Base-by-base conservation (phyloP, 495 filamentous ascomycete species). In the Clohesyomyces aquaticus region DNA sequence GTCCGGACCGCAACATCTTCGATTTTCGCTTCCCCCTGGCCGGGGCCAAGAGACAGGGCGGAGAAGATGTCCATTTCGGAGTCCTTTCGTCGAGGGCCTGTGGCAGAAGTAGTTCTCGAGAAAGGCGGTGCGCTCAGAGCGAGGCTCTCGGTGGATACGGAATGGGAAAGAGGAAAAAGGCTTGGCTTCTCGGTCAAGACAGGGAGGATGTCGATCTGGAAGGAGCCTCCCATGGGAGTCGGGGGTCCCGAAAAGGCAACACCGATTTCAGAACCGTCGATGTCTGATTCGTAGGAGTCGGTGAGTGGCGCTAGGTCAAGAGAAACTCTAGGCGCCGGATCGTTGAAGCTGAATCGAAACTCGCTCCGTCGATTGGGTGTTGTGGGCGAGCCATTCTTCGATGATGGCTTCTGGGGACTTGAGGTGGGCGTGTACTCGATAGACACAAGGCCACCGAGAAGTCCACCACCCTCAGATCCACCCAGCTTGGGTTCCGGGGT, bases 341-440 rank as follows among this genome's bases (percentile, higher is more conserved):
- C 47, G 18, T 55, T 42, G 50, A 65, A 65, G 49, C 55, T 65
- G 18, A 65, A 65, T 25, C 55, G 55, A 22, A 65, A 65, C 23
- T 65, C 63, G 47, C 26, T 29, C 38, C 41, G 38, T 4, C 25
- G 55, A 27, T 18, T 51, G 52, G 63, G 47, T 25, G 55, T 60
- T 6, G 29, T 55, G 23, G 32, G 12, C 21, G 55, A 29, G 18
- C 22, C 18, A 8, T 18, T 52, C 26, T 27, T 29, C 25, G 49
- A 23, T 19, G 47, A 49, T 14, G 48, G 41, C 12, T 18, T 53
- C 19, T 53, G 42, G 6, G 38, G 3, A 26, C 21, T 54, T 1
- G 18, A 18, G 1, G 2, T 22, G 1, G 63, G 48, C 0, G 55
- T 49, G 16, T 18, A 28, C 1, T 53, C 25, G 18, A 55, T 23